Evolutionary conservation across 2,329 filamentous ascomycete species (phyloP).

Genomic region (Tolypocladium inflatum): DNA sequence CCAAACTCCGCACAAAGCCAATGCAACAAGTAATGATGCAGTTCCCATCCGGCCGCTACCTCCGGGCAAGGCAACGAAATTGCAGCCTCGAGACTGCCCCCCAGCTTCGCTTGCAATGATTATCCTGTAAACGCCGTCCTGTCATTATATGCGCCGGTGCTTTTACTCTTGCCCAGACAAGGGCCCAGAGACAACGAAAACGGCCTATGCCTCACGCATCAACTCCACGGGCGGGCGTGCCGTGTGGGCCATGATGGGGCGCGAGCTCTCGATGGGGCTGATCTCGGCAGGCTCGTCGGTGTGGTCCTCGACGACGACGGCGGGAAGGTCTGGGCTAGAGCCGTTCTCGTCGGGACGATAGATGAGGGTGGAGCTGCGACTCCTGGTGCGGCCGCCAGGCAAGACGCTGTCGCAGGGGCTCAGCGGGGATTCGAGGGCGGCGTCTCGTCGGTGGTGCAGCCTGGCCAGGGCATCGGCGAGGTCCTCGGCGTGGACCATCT

Average conservation of each 20-base stretch:
- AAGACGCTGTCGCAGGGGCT: conserved; percentile 19
- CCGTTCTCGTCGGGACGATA: conserved; percentile 52
- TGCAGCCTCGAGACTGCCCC: not conserved
- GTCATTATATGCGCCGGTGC: not conserved
- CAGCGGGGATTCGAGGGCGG: conserved; percentile 14
- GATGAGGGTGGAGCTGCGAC: conserved; percentile 56
- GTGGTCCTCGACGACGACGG: conserved; percentile 59
- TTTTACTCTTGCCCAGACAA: not conserved
- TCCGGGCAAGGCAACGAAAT: not conserved
- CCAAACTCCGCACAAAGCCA: not conserved
- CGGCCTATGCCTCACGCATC: conserved; percentile 27
- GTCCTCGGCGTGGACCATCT: conserved; percentile 59
- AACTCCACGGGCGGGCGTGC: conserved; percentile 55
- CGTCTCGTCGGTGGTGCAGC: conserved; percentile 38
- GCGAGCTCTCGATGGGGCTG: conserved; percentile 30
- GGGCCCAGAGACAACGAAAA: not conserved
- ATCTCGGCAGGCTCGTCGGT: conserved; percentile 43
- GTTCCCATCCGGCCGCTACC: not conserved
- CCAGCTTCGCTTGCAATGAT: not conserved
- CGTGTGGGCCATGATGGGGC: conserved; percentile 50
- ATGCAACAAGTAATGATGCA: not conserved
- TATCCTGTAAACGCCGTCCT: not conserved
- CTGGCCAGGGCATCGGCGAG: conserved; percentile 56
- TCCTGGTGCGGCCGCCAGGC: conserved; percentile 28
- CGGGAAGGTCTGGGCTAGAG: conserved; percentile 46